phyloP scores from a whole-genome alignment of 139 green algal species.

The Chlorella vulgaris region DNA sequence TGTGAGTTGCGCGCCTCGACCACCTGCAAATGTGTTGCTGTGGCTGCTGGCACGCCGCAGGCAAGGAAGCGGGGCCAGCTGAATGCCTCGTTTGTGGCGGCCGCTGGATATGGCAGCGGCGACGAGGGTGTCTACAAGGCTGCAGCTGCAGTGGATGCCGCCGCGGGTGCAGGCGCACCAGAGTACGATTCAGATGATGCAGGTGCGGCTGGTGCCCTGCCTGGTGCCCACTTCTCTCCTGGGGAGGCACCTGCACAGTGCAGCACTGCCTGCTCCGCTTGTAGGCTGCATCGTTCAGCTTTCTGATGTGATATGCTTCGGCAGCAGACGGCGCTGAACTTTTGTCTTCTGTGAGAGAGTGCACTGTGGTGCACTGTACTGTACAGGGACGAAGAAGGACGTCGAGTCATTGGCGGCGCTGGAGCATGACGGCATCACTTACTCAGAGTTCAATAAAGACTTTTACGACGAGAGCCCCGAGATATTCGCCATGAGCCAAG shows the following conservation, averaged over 20 bases:
- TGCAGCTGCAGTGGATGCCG: constrained; percentile 42
- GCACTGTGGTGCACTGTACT: no score
- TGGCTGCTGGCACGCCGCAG: background rate
- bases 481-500: constrained; percentile 66
- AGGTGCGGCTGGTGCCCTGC: background rate
- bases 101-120: constrained; percentile 58
- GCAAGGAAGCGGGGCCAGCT: constrained; percentile 19
- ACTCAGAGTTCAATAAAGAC: constrained; percentile 82
- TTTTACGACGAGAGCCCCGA: constrained; percentile 78
- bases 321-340: no score
- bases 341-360: no score
- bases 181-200: constrained; percentile 48
- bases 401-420: constrained; percentile 68
- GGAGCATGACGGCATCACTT: constrained; percentile 70
- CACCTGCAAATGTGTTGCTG: background rate
- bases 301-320: no score
- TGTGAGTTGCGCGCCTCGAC: no score
- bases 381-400: constrained; percentile 21
- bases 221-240: no score
- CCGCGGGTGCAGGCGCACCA: constrained; percentile 7
- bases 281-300: no score
- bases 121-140: constrained; percentile 85
- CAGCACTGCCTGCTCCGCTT: no score
- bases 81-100: constrained; percentile 40
- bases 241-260: no score